Base-by-base conservation (phyloP, 805 yeast genomes). In the Metschnikowia vanudenii region DNA sequence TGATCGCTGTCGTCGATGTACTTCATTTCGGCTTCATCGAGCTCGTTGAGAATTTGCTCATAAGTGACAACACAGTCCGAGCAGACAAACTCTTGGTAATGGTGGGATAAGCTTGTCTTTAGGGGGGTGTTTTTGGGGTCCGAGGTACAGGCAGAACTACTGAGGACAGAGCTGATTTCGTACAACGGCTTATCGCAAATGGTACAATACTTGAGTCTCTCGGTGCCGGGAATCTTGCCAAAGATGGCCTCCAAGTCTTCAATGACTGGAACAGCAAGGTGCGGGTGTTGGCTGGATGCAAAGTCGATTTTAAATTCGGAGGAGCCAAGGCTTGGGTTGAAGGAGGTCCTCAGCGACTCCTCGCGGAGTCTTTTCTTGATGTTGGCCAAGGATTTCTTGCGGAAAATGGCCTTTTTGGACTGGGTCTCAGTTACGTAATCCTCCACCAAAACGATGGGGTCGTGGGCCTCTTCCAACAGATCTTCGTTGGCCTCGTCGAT, bases 141-240 rank as follows among this genome's bases (percentile, higher is more conserved):
- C 41, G 58, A 52, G 50, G 51, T 60, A 44, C 61, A 58, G 43
- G 69, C 52, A 39, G 58, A 52, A 49, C 52, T 59, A 44, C 61
- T 60, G 43, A 69, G 59, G 16, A 67, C 54, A 11, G 69, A 85
- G 67, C 61, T 82, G 53, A 73, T 61, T 47, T 84, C 89, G 60
- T 84, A 85, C 24, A 85, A 60, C 13, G 89, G 87, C 44, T 75
- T 77, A 32, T 83, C 88, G 61, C 92, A 85, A 11, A 85, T 67
- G n/a, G 82, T 79, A 58, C 92, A 85, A 56, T 78, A 65, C 50
- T 73, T 74, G 31, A 78, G 60, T 29, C 63, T 46, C 50, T 67
- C 68, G 34, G 64, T 53, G 11, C 73, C 75, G 0, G 74, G 74
- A 30, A 69, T 60, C 40, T 62, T 61, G 16, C 74, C 73, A 55